Evolutionary conservation across 2,329 filamentous ascomycete genomes (phyloP).

Genomic region (Penicillium sp.): DNA sequence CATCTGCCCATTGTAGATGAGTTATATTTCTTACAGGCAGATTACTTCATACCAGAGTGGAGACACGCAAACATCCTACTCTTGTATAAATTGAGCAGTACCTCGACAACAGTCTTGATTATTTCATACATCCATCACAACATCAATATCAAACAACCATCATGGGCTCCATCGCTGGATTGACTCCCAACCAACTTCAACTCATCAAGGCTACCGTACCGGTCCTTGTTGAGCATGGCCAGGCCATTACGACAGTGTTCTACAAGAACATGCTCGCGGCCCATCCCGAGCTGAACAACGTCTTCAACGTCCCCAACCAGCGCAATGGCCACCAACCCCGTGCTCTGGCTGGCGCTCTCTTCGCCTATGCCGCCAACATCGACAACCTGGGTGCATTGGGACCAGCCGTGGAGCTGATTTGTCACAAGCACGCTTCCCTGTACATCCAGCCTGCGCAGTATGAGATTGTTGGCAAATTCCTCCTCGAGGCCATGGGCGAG

Average conservation of each 20-base stretch:
- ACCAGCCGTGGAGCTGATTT: constrained; percentile 69
- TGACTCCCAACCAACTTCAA: constrained; percentile 60
- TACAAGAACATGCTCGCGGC: constrained; percentile 71
- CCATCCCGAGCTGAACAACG: constrained; percentile 69
- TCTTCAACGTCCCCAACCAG: constrained; percentile 76
- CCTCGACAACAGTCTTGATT: neutral
- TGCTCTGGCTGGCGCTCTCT: constrained; percentile 72
- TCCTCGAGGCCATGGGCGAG: constrained; percentile 70
- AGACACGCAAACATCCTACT: neutral
- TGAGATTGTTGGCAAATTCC: constrained; percentile 70
- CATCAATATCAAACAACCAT: neutral
- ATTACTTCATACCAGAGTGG: neutral
- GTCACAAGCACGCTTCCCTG: constrained; percentile 76
- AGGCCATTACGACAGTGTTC: constrained; percentile 72
- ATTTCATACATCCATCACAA: neutral
- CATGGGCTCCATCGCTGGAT: constrained; percentile 26
- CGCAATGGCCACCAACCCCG: constrained; percentile 69
- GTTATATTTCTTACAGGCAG: neutral
- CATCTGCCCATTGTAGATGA: neutral
- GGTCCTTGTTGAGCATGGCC: constrained; percentile 70
- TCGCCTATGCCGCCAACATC: constrained; percentile 74
- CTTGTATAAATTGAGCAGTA: neutral
- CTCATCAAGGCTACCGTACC: constrained; percentile 75
- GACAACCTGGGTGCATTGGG: constrained; percentile 67
- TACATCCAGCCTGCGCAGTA: constrained; percentile 73